phyloP scores from a whole-genome alignment of 768 basidiomycete genomes.

The Suillus subalutaceus region DNA sequence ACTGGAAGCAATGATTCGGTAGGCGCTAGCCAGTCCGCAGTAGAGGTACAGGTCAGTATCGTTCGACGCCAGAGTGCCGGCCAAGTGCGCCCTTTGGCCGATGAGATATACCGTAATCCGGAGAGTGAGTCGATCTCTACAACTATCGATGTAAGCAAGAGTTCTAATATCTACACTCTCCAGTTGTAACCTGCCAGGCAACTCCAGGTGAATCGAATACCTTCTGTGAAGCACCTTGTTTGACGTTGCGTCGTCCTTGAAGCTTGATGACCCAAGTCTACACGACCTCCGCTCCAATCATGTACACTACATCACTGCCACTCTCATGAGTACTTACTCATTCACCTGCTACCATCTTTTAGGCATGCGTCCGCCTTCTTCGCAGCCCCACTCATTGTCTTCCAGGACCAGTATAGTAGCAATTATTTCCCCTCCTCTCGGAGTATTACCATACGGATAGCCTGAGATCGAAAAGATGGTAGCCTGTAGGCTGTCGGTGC shows the following conservation, averaged over 20 bases:
- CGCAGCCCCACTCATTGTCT: background rate
- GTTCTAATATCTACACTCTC: background rate
- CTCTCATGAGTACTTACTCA: background rate
- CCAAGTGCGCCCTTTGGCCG: background rate
- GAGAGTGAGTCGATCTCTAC: background rate
- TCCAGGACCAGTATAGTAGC: background rate
- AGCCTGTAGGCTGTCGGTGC: background rate
- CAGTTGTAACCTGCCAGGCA: background rate
- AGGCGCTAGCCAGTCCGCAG: background rate
- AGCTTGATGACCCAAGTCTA: background rate
- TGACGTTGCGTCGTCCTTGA: background rate
- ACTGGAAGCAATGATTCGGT: background rate
- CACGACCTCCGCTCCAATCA: background rate
- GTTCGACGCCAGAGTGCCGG: background rate
- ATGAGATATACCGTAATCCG: background rate
- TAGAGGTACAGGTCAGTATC: background rate
- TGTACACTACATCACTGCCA: background rate
- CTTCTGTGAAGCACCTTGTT: background rate
- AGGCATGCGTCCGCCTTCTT: background rate
- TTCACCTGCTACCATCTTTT: background rate
- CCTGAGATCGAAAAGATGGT: background rate
- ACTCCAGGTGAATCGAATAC: background rate
- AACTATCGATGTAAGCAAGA: background rate
- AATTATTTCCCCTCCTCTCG: background rate
- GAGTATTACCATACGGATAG: background rate